phyloP scores from a whole-genome alignment of 139 green algal species.

The Chlorella sorokiniana region DNA sequence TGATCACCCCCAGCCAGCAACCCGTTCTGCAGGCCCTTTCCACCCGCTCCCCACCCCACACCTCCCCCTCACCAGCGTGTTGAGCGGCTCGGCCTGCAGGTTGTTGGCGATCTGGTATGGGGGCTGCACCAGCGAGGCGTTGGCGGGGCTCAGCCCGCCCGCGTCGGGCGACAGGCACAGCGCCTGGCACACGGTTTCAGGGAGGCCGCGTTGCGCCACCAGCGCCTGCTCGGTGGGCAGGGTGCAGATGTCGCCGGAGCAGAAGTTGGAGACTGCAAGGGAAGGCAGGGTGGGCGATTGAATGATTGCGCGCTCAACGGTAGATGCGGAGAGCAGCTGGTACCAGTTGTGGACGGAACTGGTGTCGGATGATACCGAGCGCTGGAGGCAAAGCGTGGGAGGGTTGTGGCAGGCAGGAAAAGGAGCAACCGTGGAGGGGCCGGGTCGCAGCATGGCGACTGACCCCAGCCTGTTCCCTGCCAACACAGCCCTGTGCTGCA shows the following conservation, averaged over 20 bases:
- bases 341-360: too few relatives aligned
- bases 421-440: too few relatives aligned
- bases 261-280: conserved; percentile 74
- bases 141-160: neutral
- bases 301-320: too few relatives aligned
- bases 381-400: too few relatives aligned
- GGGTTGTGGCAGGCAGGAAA: too few relatives aligned
- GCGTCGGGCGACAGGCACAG: neutral
- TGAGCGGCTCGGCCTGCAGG: conserved; percentile 26
- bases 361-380: too few relatives aligned
- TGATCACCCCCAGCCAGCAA: neutral
- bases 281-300: neutral
- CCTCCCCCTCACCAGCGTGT: conserved; percentile 6
- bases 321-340: too few relatives aligned
- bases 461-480: too few relatives aligned
- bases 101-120: conserved; percentile 66
- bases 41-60: neutral
- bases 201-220: neutral
- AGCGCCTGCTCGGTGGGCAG: neutral
- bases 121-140: conserved; percentile 32
- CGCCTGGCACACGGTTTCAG: conserved; percentile 9
- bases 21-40: too few relatives aligned
- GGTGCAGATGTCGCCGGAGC: conserved; percentile 48
- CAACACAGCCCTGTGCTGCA: too few relatives aligned
- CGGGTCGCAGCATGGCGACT: too few relatives aligned